phyloP scores from a whole-genome alignment of 1,284 basidiomycete genomes.

The Puccinia sorghi region DNA sequence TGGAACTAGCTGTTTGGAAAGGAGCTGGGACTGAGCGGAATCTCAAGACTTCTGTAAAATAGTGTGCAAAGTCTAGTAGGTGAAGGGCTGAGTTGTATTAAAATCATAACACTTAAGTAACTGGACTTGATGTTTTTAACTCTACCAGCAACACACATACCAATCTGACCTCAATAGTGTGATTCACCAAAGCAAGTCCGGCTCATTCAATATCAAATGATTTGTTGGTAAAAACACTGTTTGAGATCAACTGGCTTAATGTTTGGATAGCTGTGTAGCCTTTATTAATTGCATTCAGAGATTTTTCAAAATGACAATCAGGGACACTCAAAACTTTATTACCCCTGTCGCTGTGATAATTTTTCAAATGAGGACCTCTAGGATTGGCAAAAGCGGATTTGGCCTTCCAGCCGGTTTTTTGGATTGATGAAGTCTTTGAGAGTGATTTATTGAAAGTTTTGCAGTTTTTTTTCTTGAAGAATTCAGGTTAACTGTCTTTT shows the following conservation, averaged over 20 bases:
- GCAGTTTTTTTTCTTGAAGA: background rate
- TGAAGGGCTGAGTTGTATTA: constrained; percentile 46
- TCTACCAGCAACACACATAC: constrained; percentile 8
- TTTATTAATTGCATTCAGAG: constrained; percentile 17
- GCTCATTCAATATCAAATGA: constrained; percentile 36
- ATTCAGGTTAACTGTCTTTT: background rate
- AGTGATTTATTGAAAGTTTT: constrained; percentile 27
- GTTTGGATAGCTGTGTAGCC: constrained; percentile 23
- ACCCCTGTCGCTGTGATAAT: background rate
- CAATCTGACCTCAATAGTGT: constrained; percentile 40
- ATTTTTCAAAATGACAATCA: constrained; percentile 9
- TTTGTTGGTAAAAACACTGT: background rate
- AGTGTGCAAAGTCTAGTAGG: constrained; percentile 36
- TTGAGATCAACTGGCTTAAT: constrained; percentile 24
- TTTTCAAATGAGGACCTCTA: background rate
- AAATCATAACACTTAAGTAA: constrained; percentile 15
- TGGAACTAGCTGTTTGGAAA: background rate
- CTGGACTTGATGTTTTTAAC: background rate
- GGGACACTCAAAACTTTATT: background rate
- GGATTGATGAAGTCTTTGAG: constrained; percentile 20
- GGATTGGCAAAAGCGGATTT: background rate
- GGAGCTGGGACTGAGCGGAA: background rate
- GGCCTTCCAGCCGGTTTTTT: constrained; percentile 41
- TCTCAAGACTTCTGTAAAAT: constrained; percentile 21
- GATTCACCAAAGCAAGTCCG: constrained; percentile 46